Evolutionary conservation across 805 yeast genomes (phyloP).

Genomic region (Yarrowia porcina): DNA sequence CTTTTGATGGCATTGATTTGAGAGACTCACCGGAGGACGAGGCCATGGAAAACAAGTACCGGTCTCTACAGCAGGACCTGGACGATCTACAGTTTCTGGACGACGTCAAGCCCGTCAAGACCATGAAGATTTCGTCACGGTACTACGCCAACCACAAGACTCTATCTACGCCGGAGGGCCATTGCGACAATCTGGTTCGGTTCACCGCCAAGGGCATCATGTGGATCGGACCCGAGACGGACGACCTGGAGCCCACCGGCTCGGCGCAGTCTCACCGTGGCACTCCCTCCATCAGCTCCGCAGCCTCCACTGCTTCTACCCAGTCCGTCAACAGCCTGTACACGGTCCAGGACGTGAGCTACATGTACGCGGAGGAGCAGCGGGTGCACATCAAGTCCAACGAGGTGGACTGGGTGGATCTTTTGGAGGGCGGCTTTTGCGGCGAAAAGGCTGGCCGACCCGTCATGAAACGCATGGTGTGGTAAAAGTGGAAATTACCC

Average conservation of each 20-base stretch:
- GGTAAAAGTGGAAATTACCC: neutral
- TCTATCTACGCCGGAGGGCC: neutral
- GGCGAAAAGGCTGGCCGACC: conserved; percentile 20
- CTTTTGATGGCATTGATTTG: conserved; percentile 7
- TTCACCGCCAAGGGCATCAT: conserved; percentile 23
- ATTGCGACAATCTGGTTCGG: conserved; percentile 1
- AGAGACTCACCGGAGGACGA: conserved; percentile 5
- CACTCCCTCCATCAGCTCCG: conserved; percentile 4
- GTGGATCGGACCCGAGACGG: conserved; percentile 23
- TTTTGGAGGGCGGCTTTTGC: conserved; percentile 15
- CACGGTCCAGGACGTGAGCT: conserved; percentile 21
- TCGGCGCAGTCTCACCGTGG: neutral
- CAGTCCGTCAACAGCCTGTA: conserved; percentile 3
- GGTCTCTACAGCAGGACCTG: conserved; percentile 1
- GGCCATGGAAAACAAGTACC: neutral
- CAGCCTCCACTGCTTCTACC: neutral
- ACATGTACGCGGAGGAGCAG: conserved; percentile 16
- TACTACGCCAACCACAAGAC: neutral
- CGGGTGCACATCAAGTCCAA: conserved; percentile 1
- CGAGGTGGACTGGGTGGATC: neutral
- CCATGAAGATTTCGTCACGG: neutral
- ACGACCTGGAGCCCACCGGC: neutral
- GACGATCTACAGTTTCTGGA: neutral
- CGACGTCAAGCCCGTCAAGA: neutral
- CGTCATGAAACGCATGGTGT: conserved; percentile 20